These are phyloP conservation scores for Moesziomyces sp. DNA, from an alignment of 1,284 basidiomycete genomes.

Conservation along the genomic window DNA sequence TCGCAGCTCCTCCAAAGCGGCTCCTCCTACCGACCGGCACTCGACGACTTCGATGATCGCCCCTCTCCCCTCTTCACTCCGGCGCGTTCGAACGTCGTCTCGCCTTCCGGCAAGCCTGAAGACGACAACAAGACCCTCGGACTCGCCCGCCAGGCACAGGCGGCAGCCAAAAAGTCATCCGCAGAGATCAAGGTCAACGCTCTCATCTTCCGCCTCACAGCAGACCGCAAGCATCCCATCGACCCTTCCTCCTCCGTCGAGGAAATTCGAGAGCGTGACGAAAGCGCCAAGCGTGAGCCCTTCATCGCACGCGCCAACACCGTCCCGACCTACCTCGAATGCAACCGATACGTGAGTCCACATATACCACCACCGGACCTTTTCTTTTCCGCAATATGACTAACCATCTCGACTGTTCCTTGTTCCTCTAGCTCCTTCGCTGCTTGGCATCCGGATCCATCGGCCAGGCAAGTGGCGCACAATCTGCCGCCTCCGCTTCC, in stretches of 20 bases:
- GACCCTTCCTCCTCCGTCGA: slow-evolving; percentile 32
- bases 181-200: slow-evolving; percentile 34
- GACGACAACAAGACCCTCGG: slow-evolving; percentile 2
- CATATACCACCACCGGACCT: neutral
- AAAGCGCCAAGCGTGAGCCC: slow-evolving; percentile 68
- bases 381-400: neutral
- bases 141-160: slow-evolving; percentile 10
- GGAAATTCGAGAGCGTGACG: slow-evolving; percentile 37
- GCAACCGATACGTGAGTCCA: slow-evolving; percentile 78
- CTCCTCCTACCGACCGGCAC: slow-evolving; percentile 15
- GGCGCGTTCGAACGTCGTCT: slow-evolving; percentile 23
- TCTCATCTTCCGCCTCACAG: slow-evolving; percentile 37
- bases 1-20: slow-evolving; percentile 35
- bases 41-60: slow-evolving; percentile 20
- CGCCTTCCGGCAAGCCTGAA: slow-evolving; percentile 16
- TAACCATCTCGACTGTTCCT: neutral
- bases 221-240: slow-evolving; percentile 38
- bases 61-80: slow-evolving; percentile 40
- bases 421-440: slow-evolving; percentile 25
- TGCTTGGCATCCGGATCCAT: slow-evolving; percentile 12
- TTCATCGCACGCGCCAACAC: slow-evolving; percentile 83
- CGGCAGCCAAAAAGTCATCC: slow-evolving; percentile 21
- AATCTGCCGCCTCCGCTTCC: slow-evolving; percentile 4
- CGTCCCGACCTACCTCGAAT: slow-evolving; percentile 82
- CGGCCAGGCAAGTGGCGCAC: slow-evolving; percentile 19